A percentile compares a stretch with the other conserved stretches of the same genome.
Evolutionary conservation across 176 grass and related monocot genomes (phyloP).

Genomic region (Hsuehochloa calcarea): DNA sequence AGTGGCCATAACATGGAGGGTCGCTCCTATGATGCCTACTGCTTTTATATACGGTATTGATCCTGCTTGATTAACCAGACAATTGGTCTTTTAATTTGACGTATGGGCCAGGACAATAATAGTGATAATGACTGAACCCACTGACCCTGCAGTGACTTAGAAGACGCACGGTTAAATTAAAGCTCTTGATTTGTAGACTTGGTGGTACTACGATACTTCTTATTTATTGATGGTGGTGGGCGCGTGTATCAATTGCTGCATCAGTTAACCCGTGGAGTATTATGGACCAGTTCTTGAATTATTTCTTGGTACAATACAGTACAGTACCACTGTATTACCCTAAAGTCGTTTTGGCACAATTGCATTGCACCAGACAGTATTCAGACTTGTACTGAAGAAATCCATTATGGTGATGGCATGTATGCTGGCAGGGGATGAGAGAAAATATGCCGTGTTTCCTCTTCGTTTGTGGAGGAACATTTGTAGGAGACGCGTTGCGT

Average conservation of each 20-base stretch:
- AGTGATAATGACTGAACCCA: neutral
- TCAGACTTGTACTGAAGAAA: slow-evolving; percentile 18
- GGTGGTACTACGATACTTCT: neutral
- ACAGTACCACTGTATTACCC: neutral
- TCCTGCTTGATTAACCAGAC: neutral
- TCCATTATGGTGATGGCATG: neutral
- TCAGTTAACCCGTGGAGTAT: neutral
- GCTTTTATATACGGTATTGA: neutral
- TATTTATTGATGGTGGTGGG: neutral
- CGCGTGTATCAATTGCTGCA: neutral
- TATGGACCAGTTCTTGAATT: neutral
- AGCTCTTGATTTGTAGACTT: neutral
- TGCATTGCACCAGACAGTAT: neutral
- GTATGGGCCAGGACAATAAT: neutral
- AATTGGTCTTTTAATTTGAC: neutral
- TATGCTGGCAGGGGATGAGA: neutral
- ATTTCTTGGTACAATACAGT: neutral
- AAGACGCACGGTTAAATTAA: neutral
- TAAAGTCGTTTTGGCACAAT: neutral
- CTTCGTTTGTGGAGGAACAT: neutral
- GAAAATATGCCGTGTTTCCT: neutral
- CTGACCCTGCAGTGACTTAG: neutral
- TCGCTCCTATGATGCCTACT: neutral
- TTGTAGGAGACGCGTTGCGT: neutral
- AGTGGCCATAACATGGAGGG: neutral